These are phyloP conservation scores for Cyclotella atomus DNA, from an alignment of 108 stramenopile species.

Conservation along the genomic window DNA sequence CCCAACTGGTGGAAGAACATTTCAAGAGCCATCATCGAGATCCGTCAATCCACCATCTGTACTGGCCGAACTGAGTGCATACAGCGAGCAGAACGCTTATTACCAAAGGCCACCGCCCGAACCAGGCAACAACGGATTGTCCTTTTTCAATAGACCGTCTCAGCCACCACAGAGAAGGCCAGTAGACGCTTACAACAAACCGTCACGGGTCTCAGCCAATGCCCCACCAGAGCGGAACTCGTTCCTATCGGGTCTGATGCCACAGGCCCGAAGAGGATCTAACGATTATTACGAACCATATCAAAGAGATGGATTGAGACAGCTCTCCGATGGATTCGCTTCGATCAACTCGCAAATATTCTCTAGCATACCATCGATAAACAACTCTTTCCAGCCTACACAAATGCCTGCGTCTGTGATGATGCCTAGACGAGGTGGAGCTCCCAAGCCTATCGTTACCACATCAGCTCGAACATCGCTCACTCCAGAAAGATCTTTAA, in stretches of 20 bases:
- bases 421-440: slow-evolving; percentile 8
- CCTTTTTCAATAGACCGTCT: background rate
- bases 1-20: slow-evolving; percentile 8
- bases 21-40: slow-evolving; percentile 4
- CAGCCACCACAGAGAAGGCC: background rate
- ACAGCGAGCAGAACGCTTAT: slow-evolving; percentile 3
- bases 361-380: background rate
- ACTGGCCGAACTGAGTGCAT: background rate
- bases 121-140: background rate
- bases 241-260: slow-evolving; percentile 6
- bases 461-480: slow-evolving; percentile 1
- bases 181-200: background rate
- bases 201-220: slow-evolving; percentile 6
- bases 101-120: slow-evolving; percentile 1
- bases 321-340: slow-evolving; percentile 5
- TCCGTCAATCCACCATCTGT: slow-evolving; percentile 7
- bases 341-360: slow-evolving; percentile 8
- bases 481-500: slow-evolving; percentile 1
- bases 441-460: slow-evolving; percentile 4
- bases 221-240: background rate
- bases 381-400: background rate
- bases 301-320: slow-evolving; percentile 2
- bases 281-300: background rate
- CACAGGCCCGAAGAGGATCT: background rate
- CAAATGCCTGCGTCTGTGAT: background rate